phyloP scores from a whole-genome alignment of 2,329 filamentous ascomycete genomes.

The Akanthomyces dipterigenus region DNA sequence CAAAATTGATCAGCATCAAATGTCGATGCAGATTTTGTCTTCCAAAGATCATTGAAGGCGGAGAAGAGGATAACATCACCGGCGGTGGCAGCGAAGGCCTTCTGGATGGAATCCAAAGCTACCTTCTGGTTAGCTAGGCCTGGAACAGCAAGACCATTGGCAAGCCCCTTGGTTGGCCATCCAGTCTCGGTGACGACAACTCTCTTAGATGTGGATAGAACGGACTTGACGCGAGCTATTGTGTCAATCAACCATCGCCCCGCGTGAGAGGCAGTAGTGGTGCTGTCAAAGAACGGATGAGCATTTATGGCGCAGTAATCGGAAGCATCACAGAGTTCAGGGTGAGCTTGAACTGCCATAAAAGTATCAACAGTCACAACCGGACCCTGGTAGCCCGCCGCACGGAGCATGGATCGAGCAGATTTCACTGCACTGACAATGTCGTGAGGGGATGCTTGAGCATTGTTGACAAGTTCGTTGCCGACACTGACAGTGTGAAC shows the following conservation, averaged over 20 bases:
- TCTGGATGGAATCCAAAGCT: constrained; percentile 60
- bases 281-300: constrained; percentile 76
- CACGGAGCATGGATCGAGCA: constrained; percentile 51
- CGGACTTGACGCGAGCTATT: constrained; percentile 36
- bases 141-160: constrained; percentile 64
- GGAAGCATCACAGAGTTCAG: constrained; percentile 62
- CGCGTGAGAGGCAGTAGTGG: constrained; percentile 50
- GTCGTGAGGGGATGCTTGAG: constrained; percentile 41
- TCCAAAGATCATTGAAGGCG: constrained; percentile 76
- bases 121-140: constrained; percentile 56
- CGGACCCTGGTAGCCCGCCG: constrained; percentile 61
- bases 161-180: constrained; percentile 65
- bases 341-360: constrained; percentile 57
- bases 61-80: constrained; percentile 64
- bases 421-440: constrained; percentile 52
- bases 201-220: constrained; percentile 44
- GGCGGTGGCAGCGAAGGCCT: constrained; percentile 44
- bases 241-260: constrained; percentile 61
- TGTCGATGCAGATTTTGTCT: constrained; percentile 53
- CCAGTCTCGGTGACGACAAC: constrained; percentile 76
- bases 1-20: constrained; percentile 72
- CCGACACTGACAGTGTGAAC: constrained; percentile 70
- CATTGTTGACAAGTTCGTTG: constrained; percentile 72
- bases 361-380: constrained; percentile 80
- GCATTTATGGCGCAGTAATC: constrained; percentile 78